Conservation (phyloP, 1,284 basidiomycete genomes). For the Sporisorium graminicola region DNA sequence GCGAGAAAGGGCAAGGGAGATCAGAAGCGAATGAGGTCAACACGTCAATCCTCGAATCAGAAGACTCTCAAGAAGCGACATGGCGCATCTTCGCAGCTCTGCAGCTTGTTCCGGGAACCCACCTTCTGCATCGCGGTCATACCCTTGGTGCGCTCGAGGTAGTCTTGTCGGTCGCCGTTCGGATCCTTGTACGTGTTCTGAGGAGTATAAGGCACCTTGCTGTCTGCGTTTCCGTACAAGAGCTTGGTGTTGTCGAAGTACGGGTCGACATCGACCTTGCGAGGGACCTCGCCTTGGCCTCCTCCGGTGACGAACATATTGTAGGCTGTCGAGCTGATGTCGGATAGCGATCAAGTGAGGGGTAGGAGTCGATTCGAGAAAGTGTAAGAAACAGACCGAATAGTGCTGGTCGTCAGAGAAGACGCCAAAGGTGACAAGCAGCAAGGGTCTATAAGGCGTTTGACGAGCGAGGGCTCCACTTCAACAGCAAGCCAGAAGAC, state of each 20-base stretch:
- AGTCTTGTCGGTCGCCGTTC: conserved; percentile 51
- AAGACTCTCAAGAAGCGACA: too few species aligned
- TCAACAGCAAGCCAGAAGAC: too few species aligned
- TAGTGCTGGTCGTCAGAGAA: neutral
- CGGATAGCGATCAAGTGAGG: neutral
- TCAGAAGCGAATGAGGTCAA: neutral
- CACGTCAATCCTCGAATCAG: neutral
- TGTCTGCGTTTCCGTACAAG: conserved; percentile 27
- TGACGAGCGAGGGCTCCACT: neutral
- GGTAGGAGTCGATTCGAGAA: neutral
- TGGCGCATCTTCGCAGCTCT: too few species aligned
- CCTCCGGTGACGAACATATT: conserved; percentile 16
- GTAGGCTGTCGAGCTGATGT: neutral
- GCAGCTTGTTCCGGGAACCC: neutral
- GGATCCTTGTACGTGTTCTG: conserved; percentile 53
- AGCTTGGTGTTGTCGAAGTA: conserved; percentile 55
- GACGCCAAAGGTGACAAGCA: neutral
- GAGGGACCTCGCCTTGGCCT: conserved; percentile 20
- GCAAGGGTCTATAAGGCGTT: neutral
- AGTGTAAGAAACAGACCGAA: too few species aligned
- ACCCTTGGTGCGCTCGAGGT: conserved; percentile 48
- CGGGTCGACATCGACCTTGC: conserved; percentile 44
- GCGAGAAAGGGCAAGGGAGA: neutral
- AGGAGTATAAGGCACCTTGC: conserved; percentile 48
- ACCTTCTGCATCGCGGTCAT: conserved; percentile 69